Evolutionary conservation across 2,329 filamentous ascomycete species (phyloP).

Genomic region (Didymella pinodella): DNA sequence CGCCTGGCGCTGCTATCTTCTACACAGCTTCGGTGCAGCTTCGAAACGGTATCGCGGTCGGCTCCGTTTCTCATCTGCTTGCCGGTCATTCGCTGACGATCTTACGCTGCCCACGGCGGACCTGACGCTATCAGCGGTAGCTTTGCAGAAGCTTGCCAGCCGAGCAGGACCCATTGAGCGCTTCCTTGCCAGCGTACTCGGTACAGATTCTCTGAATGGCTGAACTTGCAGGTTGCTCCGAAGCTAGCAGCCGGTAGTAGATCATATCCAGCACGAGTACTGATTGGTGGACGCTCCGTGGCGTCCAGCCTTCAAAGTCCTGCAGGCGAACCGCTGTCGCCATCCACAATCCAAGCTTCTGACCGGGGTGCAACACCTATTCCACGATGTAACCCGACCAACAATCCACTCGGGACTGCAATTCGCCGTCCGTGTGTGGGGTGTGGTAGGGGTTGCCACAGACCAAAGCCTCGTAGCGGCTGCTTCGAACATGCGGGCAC

Average conservation of each 20-base stretch:
- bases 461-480: constrained; percentile 45
- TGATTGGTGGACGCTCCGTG: constrained; percentile 42
- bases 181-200: constrained; percentile 26
- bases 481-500: constrained; percentile 47
- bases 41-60: constrained; percentile 45
- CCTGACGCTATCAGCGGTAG: constrained; percentile 43
- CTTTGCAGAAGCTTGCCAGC: constrained; percentile 35
- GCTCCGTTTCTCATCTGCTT: constrained; percentile 37
- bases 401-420: constrained; percentile 36
- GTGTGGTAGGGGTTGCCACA: constrained; percentile 47
- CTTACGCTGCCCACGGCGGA: constrained; percentile 22
- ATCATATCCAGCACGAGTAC: constrained; percentile 31
- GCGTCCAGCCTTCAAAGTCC: constrained; percentile 48
- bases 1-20: constrained; percentile 43
- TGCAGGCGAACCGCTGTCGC: constrained; percentile 41
- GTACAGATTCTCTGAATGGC: constrained; percentile 40
- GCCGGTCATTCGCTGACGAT: constrained; percentile 34
- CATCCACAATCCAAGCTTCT: constrained; percentile 36
- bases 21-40: constrained; percentile 49
- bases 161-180: constrained; percentile 36
- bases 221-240: constrained; percentile 41
- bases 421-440: constrained; percentile 49
- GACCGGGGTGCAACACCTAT: constrained; percentile 33
- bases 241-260: constrained; percentile 46
- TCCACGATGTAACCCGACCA: constrained; percentile 50